Base-by-base conservation (phyloP, 306 rosid genomes). In the Casuarina cunninghamiana region DNA sequence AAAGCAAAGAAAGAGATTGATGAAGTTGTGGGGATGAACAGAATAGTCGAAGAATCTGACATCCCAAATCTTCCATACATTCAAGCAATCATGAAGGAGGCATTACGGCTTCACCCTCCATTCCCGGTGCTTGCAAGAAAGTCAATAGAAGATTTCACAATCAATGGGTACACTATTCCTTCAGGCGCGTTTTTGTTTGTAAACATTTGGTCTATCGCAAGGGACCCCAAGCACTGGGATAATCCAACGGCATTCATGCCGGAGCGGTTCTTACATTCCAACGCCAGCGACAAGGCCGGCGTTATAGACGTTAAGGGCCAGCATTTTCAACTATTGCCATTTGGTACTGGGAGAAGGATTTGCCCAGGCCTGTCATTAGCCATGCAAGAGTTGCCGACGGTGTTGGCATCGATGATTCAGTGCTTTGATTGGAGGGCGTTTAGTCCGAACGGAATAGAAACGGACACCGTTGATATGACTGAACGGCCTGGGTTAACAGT, bases 321-420 rank as follows among this genome's bases (percentile, higher is more conserved):
- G 0, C 78, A 84, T 61, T 88, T 82, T 44, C 63, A 57, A 7
- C 77, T 79, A 2, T 16, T 88, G 16, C 88, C 91, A 4, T 90
- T 90, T 48, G 95, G 95, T 3, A 72, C 81, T 0, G 95, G 95
- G 3, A 90, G 91, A 60, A 87, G 95, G 65, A 81, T 77, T n/a
- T 90, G 92, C 55, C 89, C 91, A 0, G 88, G 89, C 0, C 21
- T 84, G 2, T 81, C 78, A 7, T 78, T 90, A 68, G 85, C 86
- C 15, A 82, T 86, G 21, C 81, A 81, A 26, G 83, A 84, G 70
- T 35, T 86, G 79, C 88, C 88, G 1, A 77, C 83, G 1, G 37
- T 88, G 2, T 77, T 85, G 21, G 88, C 89, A 7, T 71, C 83
- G 13, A 10, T 88, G 72, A 80, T 88, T 49, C 91, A 90, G 0